Evolutionary conservation across 306 rosid species (phyloP).

Genomic region (Sicyos edulis): DNA sequence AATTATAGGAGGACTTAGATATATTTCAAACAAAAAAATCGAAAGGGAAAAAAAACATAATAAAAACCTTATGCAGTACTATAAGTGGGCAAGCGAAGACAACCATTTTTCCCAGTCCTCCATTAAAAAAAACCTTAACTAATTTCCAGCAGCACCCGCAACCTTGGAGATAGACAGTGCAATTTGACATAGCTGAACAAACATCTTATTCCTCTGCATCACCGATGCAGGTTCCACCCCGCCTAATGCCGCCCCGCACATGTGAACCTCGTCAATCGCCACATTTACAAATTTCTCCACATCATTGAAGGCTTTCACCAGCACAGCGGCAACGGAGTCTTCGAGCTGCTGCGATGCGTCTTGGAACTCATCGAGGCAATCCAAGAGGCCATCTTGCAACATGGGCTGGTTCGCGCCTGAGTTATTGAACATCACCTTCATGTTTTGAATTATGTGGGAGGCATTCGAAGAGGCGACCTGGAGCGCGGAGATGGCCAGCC

Average conservation of each 20-base stretch:
- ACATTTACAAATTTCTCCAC: slow-evolving; percentile 30
- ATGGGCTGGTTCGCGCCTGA: neutral
- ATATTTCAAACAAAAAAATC: neutral
- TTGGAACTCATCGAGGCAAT: slow-evolving; percentile 32
- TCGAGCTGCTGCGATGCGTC: slow-evolving; percentile 43
- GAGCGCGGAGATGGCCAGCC: slow-evolving; percentile 29
- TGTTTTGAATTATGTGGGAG: slow-evolving; percentile 27
- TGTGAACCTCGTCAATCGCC: slow-evolving; percentile 22
- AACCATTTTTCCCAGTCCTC: neutral
- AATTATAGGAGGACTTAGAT: neutral
- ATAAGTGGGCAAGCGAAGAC: neutral
- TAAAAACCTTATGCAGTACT: neutral
- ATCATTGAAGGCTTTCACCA: slow-evolving; percentile 5
- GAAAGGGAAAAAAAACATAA: neutral
- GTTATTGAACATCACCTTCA: slow-evolving; percentile 21
- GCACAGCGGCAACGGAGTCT: slow-evolving; percentile 25
- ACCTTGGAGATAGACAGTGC: slow-evolving; percentile 24
- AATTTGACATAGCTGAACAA: slow-evolving; percentile 25
- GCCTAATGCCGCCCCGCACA: slow-evolving; percentile 9
- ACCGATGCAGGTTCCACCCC: neutral
- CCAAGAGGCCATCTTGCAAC: slow-evolving; percentile 27
- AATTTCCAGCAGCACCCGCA: neutral
- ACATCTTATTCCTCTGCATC: slow-evolving; percentile 14
- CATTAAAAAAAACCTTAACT: neutral
- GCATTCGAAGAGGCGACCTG: slow-evolving; percentile 30